Base-by-base conservation (phyloP, 164 flowering plant genomes). In the Vitis labrusca region DNA sequence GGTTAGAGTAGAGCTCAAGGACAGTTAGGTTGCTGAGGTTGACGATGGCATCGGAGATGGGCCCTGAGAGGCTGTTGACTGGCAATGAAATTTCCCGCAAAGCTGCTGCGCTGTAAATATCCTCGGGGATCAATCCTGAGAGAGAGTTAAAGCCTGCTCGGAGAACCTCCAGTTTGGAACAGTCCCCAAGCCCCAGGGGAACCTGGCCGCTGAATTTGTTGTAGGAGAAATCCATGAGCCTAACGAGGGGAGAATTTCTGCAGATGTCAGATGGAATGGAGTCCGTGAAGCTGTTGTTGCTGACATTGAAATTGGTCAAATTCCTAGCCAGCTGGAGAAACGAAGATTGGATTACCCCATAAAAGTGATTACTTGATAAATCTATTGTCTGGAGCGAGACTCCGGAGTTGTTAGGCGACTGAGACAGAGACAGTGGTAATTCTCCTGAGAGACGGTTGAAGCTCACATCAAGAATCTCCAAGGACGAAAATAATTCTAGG, bases 281-380 rank as follows among this genome's bases (percentile, higher is more conserved):
- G 37, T 89, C 91, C 5, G 71, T 50, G 63, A 89, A 84, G 71
- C 76, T 70, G 71, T 86, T 89, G 72, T 80, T 78, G 82, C 93
- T 85, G 51, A 79, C 72, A 73, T 89, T 77, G 62, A 86, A 77
- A 27, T 32, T 66, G 3, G 63, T 75, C 73, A 89, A 71, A 64
- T 73, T 77, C 55, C 32, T 2, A 1, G 73, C 81, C 3, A 50
- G 50, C 54, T 51, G 67, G n/a, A 82, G 67, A 29, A 78, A 63
- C 5, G 82, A 77, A 6, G 79, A 55, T 8, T 71, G 74, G 58
- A 83, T 69, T 11, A 15, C 48, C 32, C 92, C 92, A 8, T 44
- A 10, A 60, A 89, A 76, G 23, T 54, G 76, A 68, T 89, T 89
- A 81, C 85, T 80, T 5, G 93, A 86, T 13, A 89, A 61, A 68